Conservation (phyloP, 345 rosid genomes). For the Streptanthus diversifolius region DNA sequence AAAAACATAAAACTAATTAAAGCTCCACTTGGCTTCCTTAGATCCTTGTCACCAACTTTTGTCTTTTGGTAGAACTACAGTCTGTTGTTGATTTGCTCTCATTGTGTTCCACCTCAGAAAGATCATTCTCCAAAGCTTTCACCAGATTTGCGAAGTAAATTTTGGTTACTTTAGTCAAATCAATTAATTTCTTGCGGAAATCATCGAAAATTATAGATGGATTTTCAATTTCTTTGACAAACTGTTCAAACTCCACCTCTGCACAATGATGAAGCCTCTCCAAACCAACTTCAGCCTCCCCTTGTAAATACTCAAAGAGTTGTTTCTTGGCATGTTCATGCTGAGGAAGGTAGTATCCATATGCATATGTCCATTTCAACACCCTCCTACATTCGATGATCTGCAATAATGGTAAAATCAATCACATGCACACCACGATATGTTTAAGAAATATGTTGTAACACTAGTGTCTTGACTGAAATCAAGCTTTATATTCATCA, state of each 20-base stretch:
- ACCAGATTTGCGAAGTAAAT: slow-evolving; percentile 78
- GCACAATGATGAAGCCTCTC: slow-evolving; percentile 34
- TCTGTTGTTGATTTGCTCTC: background rate
- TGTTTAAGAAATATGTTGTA: background rate
- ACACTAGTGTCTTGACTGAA: background rate
- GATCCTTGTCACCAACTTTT: background rate
- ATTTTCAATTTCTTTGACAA: background rate
- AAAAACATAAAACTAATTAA: too few species aligned
- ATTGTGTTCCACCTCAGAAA: slow-evolving; percentile 44
- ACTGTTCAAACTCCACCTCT: slow-evolving; percentile 14
- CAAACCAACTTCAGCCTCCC: slow-evolving; percentile 24
- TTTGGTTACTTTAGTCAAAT: slow-evolving; percentile 60
- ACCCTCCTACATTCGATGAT: slow-evolving; percentile 85
- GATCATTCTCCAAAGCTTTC: slow-evolving; percentile 70
- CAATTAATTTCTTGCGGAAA: slow-evolving; percentile 53
- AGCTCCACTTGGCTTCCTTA: background rate
- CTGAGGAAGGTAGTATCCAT: slow-evolving; percentile 70
- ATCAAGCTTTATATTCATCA: background rate
- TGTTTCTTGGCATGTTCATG: slow-evolving; percentile 38
- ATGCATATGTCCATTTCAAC: slow-evolving; percentile 84
- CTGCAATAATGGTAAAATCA: background rate
- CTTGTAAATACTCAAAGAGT: slow-evolving; percentile 78
- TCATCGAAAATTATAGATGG: slow-evolving; percentile 43
- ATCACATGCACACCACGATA: background rate
- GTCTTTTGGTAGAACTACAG: background rate